Evolutionary conservation across 2,329 filamentous ascomycete species (phyloP), one percentile per base, ranked within the genome.

Genomic region (Ceratocystis alfenasii): DNA sequence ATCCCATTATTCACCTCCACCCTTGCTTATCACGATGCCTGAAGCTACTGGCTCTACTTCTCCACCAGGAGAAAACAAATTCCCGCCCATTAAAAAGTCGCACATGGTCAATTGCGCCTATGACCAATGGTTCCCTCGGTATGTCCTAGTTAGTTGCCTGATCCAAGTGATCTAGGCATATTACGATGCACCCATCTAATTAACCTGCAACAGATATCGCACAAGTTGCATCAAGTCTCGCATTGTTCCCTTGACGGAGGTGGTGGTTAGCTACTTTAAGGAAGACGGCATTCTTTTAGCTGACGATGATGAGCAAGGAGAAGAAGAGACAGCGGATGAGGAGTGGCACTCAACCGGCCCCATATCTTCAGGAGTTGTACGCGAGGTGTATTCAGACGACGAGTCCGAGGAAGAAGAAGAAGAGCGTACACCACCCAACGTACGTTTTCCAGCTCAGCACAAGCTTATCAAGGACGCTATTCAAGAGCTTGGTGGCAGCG

Each of bases 31-130:
- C 22, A 63, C 22, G 30, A 68, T 68, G 66, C 63, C 66, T 33
- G 60, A 60, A 62, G 62, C 66, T 25, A 63, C 44, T 17, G 33
- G 36, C 5, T 41, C 60, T 28, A 20, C 60, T n/a, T 4, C 45
- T 36, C 17, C 61, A 44, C 44, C n/a, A 8, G 55, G 64, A 90
- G 64, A 65, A 17, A 33, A 61, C 20, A 84, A 83, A 22, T 97
- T 99, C 73, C 89, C 91, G 22, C 90, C 90, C 0, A 83, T 96
- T 66, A 90, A 86, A 41, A 88, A 87, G 73, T 84, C 87, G 60
- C 93, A 99, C 72, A 95, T 99, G 68, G 79, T 96, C 65, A 88
- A 96, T 76, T 99, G 93, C 77, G 95, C 94, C 53, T 96, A 95
- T 75, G 89, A 96, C 74, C 84, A 82, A 68, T 99, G 94, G 94